A percentile compares a stretch with the other conserved stretches of the same genome.
These are phyloP conservation scores for Suhomyces ambrosiae DNA, from an alignment of 1,139 yeast species.

Conservation along the genomic window DNA sequence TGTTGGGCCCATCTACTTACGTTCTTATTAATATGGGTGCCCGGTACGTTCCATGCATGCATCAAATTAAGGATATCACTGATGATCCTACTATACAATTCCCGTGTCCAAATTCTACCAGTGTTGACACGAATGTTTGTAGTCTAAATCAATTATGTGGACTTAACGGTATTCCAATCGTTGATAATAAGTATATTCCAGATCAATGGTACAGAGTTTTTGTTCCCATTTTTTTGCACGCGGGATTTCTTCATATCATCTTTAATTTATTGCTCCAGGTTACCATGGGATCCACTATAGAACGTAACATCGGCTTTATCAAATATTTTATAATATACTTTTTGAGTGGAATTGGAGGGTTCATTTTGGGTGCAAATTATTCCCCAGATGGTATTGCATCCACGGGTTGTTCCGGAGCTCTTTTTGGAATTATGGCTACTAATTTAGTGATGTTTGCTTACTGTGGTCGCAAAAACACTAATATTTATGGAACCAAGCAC, in stretches of 20 bases:
- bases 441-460: conserved; percentile 60
- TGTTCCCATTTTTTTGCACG: conserved; percentile 74
- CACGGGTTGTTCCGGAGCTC: conserved; percentile 76
- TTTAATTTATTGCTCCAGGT: conserved; percentile 66
- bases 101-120: conserved; percentile 75
- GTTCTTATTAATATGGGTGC: conserved; percentile 72
- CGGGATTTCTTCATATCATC: conserved; percentile 70
- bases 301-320: conserved; percentile 56
- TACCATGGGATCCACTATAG: conserved; percentile 65
- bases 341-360: conserved; percentile 67
- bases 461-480: conserved; percentile 52
- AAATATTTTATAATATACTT: conserved; percentile 61
- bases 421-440: conserved; percentile 70
- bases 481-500: conserved; percentile 45
- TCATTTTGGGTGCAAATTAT: conserved; percentile 69
- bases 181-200: conserved; percentile 41
- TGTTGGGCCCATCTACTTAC: conserved; percentile 79
- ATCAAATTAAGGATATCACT: conserved; percentile 52
- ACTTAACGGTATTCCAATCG: conserved; percentile 46
- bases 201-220: conserved; percentile 73
- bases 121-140: conserved; percentile 57
- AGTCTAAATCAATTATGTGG: conserved; percentile 64
- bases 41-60: conserved; percentile 74
- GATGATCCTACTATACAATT: conserved; percentile 48
- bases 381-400: conserved; percentile 71